Percentiles rank a stretch among this genome's conserved stretches.
phyloP scores from a whole-genome alignment of 495 filamentous ascomycete species.

The Penicillium soppii region DNA sequence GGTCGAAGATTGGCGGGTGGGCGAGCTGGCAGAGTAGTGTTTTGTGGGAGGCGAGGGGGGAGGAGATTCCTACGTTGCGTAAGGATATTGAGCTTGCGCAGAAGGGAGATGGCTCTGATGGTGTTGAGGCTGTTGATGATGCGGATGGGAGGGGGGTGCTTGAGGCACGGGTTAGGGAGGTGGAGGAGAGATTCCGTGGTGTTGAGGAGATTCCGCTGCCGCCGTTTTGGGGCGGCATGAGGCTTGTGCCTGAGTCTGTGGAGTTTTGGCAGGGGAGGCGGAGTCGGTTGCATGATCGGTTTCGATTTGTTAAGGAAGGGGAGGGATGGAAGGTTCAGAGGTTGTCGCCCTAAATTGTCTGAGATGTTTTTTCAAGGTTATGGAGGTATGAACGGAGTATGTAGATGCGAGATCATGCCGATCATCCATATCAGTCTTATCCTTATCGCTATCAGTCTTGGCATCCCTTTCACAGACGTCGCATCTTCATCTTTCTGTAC shows the following conservation, averaged over 20 bases:
- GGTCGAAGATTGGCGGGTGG: constrained; percentile 88
- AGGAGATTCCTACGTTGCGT: constrained; percentile 21
- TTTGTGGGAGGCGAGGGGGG: constrained; percentile 46
- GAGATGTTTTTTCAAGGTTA: too few species aligned
- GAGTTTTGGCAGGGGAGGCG: constrained; percentile 95
- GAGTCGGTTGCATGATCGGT: constrained; percentile 89
- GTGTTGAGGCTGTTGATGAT: constrained; percentile 59
- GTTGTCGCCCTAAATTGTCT: constrained; percentile 35
- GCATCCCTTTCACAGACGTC: background rate
- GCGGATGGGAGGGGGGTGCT: constrained; percentile 65
- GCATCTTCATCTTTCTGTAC: too few species aligned
- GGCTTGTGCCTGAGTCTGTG: constrained; percentile 78
- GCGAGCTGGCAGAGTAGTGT: constrained; percentile 84
- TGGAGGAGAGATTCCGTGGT: constrained; percentile 70
- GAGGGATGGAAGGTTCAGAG: constrained; percentile 47
- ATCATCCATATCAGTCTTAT: constrained; percentile 10
- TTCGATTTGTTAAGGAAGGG: constrained; percentile 67
- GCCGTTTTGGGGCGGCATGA: constrained; percentile 90
- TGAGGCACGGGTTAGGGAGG: constrained; percentile 66
- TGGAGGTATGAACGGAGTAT: too few species aligned
- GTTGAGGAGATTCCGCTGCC: constrained; percentile 81
- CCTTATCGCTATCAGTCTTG: constrained; percentile 10
- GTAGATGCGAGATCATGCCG: too few species aligned
- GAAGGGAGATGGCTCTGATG: constrained; percentile 37
- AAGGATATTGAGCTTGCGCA: constrained; percentile 36